Evolutionary conservation across 108 stramenopile species (phyloP).

Genomic region (Nitzschia palea): DNA sequence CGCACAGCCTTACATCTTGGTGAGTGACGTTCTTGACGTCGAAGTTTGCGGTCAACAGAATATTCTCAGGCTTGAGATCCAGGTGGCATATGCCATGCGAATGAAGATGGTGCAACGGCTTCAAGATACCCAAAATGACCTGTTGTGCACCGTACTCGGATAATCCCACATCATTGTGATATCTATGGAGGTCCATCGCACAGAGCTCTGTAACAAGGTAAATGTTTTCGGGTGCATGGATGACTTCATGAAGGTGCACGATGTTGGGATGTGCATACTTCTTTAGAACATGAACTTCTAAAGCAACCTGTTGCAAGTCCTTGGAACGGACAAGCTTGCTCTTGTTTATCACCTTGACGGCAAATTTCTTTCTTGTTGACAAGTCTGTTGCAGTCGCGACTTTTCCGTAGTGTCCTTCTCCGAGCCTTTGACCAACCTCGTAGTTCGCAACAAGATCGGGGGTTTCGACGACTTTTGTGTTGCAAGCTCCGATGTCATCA

Average conservation of each 20-base stretch:
- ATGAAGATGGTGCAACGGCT: slow-evolving; percentile 36
- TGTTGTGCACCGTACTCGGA: slow-evolving; percentile 20
- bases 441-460: slow-evolving; percentile 45
- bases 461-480: slow-evolving; percentile 13
- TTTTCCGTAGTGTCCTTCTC: slow-evolving; percentile 51
- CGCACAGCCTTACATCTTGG: slow-evolving; percentile 52
- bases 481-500: slow-evolving; percentile 26
- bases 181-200: slow-evolving; percentile 35
- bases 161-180: slow-evolving; percentile 25
- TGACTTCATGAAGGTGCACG: slow-evolving; percentile 79
- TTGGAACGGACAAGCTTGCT: slow-evolving; percentile 83
- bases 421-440: slow-evolving; percentile 42
- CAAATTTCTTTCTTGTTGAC: slow-evolving; percentile 31
- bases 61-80: slow-evolving; percentile 62
- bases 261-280: slow-evolving; percentile 82
- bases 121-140: slow-evolving; percentile 39
- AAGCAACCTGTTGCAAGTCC: slow-evolving; percentile 87
- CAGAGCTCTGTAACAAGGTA: slow-evolving; percentile 85
- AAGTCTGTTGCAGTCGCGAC: slow-evolving; percentile 33
- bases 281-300: slow-evolving; percentile 87
- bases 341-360: slow-evolving; percentile 89
- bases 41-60: slow-evolving; percentile 29
- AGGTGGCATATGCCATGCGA: slow-evolving; percentile 35
- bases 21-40: slow-evolving; percentile 11
- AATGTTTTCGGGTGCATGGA: slow-evolving; percentile 86